phyloP scores from a whole-genome alignment of 225 moss, liverwort and hornwort genomes.

The Straminergon stramineum region DNA sequence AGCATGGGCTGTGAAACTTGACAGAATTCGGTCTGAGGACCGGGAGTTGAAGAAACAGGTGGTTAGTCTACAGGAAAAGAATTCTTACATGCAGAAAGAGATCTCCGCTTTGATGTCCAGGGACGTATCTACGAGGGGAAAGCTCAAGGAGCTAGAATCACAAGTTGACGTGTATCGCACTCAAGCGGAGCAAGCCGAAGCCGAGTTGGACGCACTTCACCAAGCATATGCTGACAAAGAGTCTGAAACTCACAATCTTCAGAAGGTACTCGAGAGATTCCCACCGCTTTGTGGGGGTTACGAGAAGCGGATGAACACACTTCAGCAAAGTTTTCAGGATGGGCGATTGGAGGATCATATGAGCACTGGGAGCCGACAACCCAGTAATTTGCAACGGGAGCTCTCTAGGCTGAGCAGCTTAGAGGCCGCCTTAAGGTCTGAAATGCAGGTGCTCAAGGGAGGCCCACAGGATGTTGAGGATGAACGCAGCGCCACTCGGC shows the following conservation, averaged over 20 bases:
- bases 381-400: conserved; percentile 44
- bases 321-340: conserved; percentile 39
- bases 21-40: conserved; percentile 42
- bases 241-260: conserved; percentile 37
- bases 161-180: conserved; percentile 55
- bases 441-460: conserved; percentile 43
- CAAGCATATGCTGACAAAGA: conserved; percentile 52
- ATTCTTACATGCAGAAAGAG: conserved; percentile 46
- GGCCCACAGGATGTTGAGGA: conserved; percentile 6
- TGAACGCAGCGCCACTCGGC: conserved; percentile 1
- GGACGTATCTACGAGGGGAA: conserved; percentile 32
- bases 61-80: conserved; percentile 61
- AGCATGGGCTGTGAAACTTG: conserved; percentile 60
- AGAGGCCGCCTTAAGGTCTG: conserved; percentile 56
- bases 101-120: conserved; percentile 25
- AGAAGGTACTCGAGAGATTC: conserved; percentile 46
- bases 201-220: conserved; percentile 51
- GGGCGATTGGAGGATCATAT: conserved; percentile 17
- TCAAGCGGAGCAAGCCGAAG: conserved; percentile 69
- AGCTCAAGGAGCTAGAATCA: conserved; percentile 54
- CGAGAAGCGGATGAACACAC: conserved; percentile 41
- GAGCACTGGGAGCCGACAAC: conserved; percentile 6
- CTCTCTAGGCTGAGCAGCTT: conserved; percentile 60
- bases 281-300: conserved; percentile 50
- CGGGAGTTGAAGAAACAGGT: conserved; percentile 47